A percentile compares a stretch with the other conserved stretches of the same genome.
These are phyloP conservation scores for Hericium coralloides DNA, from an alignment of 768 basidiomycete genomes.

Conservation along the genomic window DNA sequence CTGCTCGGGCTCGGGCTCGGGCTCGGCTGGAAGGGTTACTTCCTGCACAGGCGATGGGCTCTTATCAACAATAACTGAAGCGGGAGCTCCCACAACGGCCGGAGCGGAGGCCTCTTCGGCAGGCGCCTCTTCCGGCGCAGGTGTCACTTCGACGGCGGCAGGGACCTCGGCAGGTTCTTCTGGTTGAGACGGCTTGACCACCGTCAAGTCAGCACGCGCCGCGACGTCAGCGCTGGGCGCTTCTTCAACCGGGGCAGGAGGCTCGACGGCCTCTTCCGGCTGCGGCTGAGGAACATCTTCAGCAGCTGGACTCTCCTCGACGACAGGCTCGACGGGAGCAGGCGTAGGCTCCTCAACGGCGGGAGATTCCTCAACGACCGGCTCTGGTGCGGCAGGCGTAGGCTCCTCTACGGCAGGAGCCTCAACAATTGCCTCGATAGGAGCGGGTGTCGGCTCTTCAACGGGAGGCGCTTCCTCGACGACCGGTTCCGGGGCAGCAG, in stretches of 20 bases:
- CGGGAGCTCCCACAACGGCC: too few species aligned
- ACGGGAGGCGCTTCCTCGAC: background rate
- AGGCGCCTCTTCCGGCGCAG: background rate
- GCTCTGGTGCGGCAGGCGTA: background rate
- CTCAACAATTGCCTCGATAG: background rate
- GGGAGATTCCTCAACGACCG: slow-evolving; percentile 5
- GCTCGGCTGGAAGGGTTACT: background rate
- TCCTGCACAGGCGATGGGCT: background rate
- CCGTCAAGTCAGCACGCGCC: background rate
- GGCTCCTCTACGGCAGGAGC: slow-evolving; percentile 4
- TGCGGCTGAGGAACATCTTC: too few species aligned
- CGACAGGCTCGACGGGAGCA: background rate
- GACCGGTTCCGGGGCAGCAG: too few species aligned
- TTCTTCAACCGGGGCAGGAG: background rate
- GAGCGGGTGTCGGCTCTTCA: slow-evolving; percentile 3
- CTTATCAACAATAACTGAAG: too few species aligned
- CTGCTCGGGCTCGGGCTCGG: background rate
- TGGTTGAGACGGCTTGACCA: too few species aligned
- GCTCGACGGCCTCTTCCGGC: background rate
- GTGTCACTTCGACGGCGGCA: background rate
- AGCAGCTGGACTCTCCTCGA: too few species aligned
- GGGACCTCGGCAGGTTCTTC: background rate
- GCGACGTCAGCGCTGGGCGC: background rate
- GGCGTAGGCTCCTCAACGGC: background rate
- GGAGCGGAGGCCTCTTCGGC: background rate